phyloP scores from a whole-genome alignment of 306 rosid genomes.

The Pyrus communis region DNA sequence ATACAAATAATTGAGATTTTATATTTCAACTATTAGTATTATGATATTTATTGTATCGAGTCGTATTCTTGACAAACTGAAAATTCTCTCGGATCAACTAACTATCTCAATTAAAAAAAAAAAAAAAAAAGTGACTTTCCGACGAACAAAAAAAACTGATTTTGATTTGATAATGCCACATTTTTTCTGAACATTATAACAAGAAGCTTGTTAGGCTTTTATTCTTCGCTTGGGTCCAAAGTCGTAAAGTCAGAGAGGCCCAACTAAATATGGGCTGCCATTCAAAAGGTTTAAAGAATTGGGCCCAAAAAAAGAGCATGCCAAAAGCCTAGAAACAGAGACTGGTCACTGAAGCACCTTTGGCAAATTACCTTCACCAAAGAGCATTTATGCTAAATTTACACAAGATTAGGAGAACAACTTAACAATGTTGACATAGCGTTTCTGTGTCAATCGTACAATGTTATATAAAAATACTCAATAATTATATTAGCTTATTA shows the following conservation, averaged over 20 bases:
- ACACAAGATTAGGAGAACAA: background rate
- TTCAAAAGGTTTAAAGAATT: background rate
- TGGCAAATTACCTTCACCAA: background rate
- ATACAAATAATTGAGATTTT: too few relatives aligned
- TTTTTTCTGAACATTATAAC: background rate
- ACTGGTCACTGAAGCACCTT: background rate
- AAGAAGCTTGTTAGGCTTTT: background rate
- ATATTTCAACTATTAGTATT: too few relatives aligned
- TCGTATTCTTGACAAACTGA: too few relatives aligned
- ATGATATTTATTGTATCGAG: rapidly evolving
- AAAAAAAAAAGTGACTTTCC: too few relatives aligned
- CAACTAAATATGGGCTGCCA: background rate
- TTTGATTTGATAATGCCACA: too few relatives aligned
- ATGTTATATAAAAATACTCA: too few relatives aligned
- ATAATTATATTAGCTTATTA: too few relatives aligned
- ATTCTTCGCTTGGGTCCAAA: background rate
- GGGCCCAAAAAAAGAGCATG: background rate
- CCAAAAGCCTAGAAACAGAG: background rate
- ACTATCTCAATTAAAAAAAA: too few relatives aligned
- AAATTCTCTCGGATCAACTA: too few relatives aligned
- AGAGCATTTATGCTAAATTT: background rate
- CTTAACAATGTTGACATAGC: rapidly evolving
- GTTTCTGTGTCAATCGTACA: too few relatives aligned
- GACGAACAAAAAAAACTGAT: too few relatives aligned
- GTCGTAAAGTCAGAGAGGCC: background rate